These are phyloP conservation scores for Backusella australiensis DNA, from an alignment of 192 early-diverging fungal genomes.

Conservation along the genomic window DNA sequence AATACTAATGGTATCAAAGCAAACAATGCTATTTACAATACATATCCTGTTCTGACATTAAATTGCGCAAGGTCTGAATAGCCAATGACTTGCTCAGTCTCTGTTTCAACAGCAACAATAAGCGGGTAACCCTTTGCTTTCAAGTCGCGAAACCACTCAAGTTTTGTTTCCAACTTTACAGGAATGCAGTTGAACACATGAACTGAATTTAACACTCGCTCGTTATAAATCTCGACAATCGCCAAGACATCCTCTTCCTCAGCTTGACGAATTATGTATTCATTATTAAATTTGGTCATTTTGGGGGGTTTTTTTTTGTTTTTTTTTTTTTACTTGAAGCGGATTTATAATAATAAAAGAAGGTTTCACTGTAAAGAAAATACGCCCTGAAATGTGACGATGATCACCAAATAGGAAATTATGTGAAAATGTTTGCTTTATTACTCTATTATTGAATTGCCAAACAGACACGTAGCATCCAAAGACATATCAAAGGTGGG, in stretches of 20 bases:
- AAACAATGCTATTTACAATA: background rate
- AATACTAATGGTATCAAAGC: background rate
- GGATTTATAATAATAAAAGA: too few species aligned
- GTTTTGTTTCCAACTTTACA: conserved; percentile 32
- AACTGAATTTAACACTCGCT: conserved; percentile 37
- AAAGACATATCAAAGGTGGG: too few species aligned
- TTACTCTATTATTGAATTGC: too few species aligned
- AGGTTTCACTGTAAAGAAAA: too few species aligned
- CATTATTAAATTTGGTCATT: background rate
- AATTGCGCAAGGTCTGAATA: conserved; percentile 18
- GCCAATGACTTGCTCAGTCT: conserved; percentile 8
- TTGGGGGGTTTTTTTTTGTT: background rate
- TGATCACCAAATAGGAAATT: too few species aligned
- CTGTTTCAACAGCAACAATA: conserved; percentile 37
- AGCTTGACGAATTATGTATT: conserved; percentile 36
- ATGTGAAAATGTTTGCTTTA: too few species aligned
- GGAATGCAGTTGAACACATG: conserved; percentile 38
- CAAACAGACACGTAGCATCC: too few species aligned
- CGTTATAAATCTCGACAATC: conserved; percentile 47
- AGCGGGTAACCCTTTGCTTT: conserved; percentile 41
- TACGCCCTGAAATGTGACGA: too few species aligned
- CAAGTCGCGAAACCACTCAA: conserved; percentile 37
- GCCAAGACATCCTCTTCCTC: conserved; percentile 32
- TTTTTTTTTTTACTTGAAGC: background rate
- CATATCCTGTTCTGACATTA: background rate